phyloP scores from a whole-genome alignment of 129 eudicot species.

The Ambrosia artemisiifolia region DNA sequence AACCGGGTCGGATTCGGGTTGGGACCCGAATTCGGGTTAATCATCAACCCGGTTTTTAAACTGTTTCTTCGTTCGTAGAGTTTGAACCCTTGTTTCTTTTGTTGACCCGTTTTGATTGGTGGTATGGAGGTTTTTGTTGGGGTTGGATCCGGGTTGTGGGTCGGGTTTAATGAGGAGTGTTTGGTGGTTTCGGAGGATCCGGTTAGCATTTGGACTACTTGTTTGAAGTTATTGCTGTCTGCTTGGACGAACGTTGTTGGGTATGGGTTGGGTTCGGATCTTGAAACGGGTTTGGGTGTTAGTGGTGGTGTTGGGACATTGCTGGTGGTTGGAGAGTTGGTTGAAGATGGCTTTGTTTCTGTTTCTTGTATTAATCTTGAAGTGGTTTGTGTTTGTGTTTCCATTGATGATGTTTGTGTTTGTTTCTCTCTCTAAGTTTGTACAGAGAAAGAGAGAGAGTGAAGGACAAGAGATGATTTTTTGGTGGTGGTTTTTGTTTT shows the following conservation, averaged over 20 bases:
- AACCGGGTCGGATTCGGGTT: slow-evolving; percentile 38
- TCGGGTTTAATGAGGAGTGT: slow-evolving; percentile 25
- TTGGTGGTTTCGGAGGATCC: slow-evolving; percentile 45
- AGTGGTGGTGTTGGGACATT: slow-evolving; percentile 35
- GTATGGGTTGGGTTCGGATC: slow-evolving; percentile 52
- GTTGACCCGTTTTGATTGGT: slow-evolving; percentile 58
- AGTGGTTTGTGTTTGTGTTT: slow-evolving; percentile 15
- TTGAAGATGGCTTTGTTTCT: slow-evolving; percentile 48
- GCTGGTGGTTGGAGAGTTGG: slow-evolving; percentile 52
- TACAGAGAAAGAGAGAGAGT: slow-evolving; percentile 39
- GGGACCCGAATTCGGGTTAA: slow-evolving; percentile 47
- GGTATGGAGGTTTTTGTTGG: slow-evolving; percentile 41
- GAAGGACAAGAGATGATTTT: slow-evolving; percentile 21
- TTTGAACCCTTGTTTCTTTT: slow-evolving; percentile 69
- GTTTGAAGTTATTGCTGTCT: slow-evolving; percentile 43
- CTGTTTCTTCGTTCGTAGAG: slow-evolving; percentile 79
- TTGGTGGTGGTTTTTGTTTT: slow-evolving; percentile 27
- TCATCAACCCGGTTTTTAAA: slow-evolving; percentile 68
- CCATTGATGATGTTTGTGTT: slow-evolving; percentile 35
- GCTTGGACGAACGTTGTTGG: slow-evolving; percentile 54
- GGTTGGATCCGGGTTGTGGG: slow-evolving; percentile 22
- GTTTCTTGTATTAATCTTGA: slow-evolving; percentile 37
- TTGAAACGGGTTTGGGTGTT: slow-evolving; percentile 38
- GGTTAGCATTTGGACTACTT: slow-evolving; percentile 54
- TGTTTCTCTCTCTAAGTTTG: slow-evolving; percentile 10